Conservation (phyloP, 371 early-diverging fungal species). For the Cokeromyces recurvatus region DNA sequence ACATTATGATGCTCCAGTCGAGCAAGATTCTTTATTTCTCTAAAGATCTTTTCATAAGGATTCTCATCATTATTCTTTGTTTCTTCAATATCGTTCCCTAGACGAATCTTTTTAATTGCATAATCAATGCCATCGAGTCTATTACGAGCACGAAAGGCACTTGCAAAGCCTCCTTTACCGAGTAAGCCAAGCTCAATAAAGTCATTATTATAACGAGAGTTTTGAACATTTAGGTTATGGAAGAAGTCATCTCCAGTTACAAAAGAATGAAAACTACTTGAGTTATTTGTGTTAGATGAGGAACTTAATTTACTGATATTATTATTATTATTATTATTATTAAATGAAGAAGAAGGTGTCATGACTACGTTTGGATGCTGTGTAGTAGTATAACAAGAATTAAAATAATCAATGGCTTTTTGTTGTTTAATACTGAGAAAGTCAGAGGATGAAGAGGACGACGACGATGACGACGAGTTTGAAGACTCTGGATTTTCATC, state of each 20-base stretch:
- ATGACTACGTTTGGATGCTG: too few relatives aligned
- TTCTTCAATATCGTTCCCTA: slow-evolving; percentile 41
- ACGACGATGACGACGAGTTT: neutral
- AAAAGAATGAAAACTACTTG: neutral
- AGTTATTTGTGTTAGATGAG: neutral
- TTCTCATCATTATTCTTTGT: slow-evolving; percentile 23
- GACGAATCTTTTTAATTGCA: slow-evolving; percentile 83
- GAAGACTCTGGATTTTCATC: neutral
- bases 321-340: too few relatives aligned
- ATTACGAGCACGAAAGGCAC: slow-evolving; percentile 73
- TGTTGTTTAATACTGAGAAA: too few relatives aligned
- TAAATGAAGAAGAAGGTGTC: neutral
- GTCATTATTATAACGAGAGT: slow-evolving; percentile 80
- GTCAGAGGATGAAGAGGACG: neutral
- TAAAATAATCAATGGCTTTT: neutral
- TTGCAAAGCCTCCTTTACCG: slow-evolving; percentile 95
- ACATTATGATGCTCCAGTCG: slow-evolving; percentile 85
- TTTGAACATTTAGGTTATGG: slow-evolving; percentile 44
- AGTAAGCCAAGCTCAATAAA: slow-evolving; percentile 74
- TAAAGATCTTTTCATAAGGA: slow-evolving; percentile 72
- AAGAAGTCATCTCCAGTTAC: slow-evolving; percentile 4
- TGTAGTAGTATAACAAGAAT: too few relatives aligned
- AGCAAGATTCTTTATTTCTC: slow-evolving; percentile 90
- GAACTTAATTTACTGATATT: neutral
- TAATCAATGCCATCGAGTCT: slow-evolving; percentile 81